Evolutionary conservation across 495 filamentous ascomycete species (phyloP).

Genomic region (Neurospora discreta): DNA sequence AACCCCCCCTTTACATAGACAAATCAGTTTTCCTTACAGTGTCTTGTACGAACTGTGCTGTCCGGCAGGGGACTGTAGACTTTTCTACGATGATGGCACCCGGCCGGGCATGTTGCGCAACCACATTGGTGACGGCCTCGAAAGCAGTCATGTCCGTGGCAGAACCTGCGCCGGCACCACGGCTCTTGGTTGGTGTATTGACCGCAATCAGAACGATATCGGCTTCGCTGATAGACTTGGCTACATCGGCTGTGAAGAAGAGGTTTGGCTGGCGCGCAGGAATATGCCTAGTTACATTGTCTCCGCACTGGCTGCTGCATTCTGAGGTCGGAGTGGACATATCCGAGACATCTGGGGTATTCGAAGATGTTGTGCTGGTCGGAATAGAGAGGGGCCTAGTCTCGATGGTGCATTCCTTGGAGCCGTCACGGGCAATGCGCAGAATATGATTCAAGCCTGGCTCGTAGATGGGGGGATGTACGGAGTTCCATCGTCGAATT

Average conservation of each 20-base stretch:
- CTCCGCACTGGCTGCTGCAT: constrained; percentile 17
- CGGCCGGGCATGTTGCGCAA: constrained; percentile 51
- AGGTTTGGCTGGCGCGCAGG: constrained; percentile 42
- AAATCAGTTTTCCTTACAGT: constrained; percentile 34
- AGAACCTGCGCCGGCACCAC: constrained; percentile 54
- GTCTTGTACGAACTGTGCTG: constrained; percentile 55
- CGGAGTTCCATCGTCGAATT: constrained; percentile 61
- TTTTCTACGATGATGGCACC: constrained; percentile 74
- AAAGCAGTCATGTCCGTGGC: constrained; percentile 62
- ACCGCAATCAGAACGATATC: constrained; percentile 69
- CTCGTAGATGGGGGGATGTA: constrained; percentile 66
- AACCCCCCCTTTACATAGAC: neutral
- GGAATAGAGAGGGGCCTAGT: constrained; percentile 13
- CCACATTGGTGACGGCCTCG: constrained; percentile 53
- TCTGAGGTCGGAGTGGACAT: constrained; percentile 16
- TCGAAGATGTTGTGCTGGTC: constrained; percentile 9
- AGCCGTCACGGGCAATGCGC: constrained; percentile 47
- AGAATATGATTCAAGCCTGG: constrained; percentile 59
- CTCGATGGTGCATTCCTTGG: constrained; percentile 14
- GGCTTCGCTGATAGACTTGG: constrained; percentile 48
- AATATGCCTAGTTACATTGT: constrained; percentile 8
- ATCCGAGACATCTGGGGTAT: constrained; percentile 7
- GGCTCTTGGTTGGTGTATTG: constrained; percentile 69
- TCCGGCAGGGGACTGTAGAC: constrained; percentile 68
- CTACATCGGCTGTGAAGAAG: constrained; percentile 59